phyloP scores from a whole-genome alignment of 1,139 yeast species.

The Trichomonascaceae sp. region DNA sequence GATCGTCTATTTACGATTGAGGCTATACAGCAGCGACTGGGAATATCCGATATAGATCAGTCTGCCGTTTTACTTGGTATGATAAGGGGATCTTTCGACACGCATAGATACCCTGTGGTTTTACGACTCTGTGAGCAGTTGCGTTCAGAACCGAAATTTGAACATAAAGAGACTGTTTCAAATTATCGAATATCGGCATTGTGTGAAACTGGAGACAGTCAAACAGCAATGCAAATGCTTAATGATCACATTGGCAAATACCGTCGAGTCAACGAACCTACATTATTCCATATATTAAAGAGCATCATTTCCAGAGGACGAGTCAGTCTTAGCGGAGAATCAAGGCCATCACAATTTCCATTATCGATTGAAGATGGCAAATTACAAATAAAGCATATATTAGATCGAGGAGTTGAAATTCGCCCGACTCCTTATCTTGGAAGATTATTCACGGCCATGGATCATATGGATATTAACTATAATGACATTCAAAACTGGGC shows the following conservation, averaged over 20 bases:
- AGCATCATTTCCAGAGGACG: conserved; percentile 4
- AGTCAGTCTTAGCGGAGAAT: conserved; percentile 1
- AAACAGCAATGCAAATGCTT: not conserved
- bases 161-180: not conserved
- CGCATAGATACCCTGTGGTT: not conserved
- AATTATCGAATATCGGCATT: conserved; percentile 4
- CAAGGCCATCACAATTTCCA: not conserved
- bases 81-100: conserved; percentile 4
- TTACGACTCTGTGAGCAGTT: not conserved
- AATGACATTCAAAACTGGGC: conserved; percentile 5
- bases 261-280: conserved; percentile 1
- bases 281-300: conserved; percentile 1
- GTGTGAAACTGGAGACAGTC: not conserved
- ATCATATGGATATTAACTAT: conserved; percentile 6
- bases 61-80: not conserved
- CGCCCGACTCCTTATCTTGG: conserved; percentile 3
- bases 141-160: not conserved
- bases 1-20: not conserved
- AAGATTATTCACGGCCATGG: conserved; percentile 1
- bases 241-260: not conserved
- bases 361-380: not conserved
- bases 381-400: not conserved
- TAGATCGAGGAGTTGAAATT: not conserved
- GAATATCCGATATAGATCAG: not conserved
- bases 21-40: not conserved